phyloP scores from a whole-genome alignment of 179 eudicot genomes.

The Sideroxylon spinosum region DNA sequence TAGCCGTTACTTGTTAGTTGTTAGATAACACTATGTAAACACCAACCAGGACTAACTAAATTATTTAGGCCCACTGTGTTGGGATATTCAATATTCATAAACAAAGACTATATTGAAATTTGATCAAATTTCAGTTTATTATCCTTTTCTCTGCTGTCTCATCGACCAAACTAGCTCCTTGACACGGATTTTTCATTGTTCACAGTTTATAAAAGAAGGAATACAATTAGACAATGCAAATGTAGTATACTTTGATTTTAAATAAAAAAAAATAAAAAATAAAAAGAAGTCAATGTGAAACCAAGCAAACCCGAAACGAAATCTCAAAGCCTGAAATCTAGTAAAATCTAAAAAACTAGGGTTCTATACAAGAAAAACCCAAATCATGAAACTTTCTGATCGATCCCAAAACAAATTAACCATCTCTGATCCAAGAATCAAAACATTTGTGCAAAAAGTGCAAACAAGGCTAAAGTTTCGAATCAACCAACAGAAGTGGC shows the following conservation, averaged over 20 bases:
- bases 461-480: not conserved
- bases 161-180: not conserved
- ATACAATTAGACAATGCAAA: too few relatives aligned
- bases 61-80: not conserved
- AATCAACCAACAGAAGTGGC: not conserved
- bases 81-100: not conserved
- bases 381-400: constrained; percentile 7
- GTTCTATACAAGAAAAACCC: not conserved
- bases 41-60: not conserved
- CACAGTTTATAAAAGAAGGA: not conserved
- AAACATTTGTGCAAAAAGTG: not conserved
- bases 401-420: not conserved
- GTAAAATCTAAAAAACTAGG: not conserved
- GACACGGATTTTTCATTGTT: not conserved
- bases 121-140: not conserved
- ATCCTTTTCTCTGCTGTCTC: not conserved
- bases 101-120: not conserved
- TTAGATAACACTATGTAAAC: too few relatives aligned
- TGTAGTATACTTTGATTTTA: too few relatives aligned
- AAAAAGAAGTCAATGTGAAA: not conserved
- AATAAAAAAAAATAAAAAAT: too few relatives aligned
- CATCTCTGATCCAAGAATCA: constrained; percentile 6
- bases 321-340: not conserved
- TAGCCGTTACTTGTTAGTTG: not conserved
- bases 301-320: not conserved